Percentiles rank a stretch among this genome's conserved stretches.
These are phyloP conservation scores for Singerocomus inundabilis DNA, from an alignment of 1,284 basidiomycete species.

Conservation along the genomic window DNA sequence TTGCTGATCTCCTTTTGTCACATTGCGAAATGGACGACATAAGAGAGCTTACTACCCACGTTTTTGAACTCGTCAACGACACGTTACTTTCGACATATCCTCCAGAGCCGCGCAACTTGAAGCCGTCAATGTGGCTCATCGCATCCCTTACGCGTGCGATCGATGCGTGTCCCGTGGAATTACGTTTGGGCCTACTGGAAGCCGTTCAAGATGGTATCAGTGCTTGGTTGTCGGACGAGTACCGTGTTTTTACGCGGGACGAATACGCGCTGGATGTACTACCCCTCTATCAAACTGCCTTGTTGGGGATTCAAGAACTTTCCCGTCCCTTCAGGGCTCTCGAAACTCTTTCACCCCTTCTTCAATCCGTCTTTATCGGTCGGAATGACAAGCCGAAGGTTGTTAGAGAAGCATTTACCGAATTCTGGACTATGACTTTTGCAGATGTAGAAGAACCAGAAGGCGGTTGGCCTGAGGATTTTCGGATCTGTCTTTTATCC, in stretches of 20 bases:
- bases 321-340: conserved; percentile 40
- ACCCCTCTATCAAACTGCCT: conserved; percentile 55
- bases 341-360: conserved; percentile 42
- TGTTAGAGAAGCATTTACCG: conserved; percentile 47
- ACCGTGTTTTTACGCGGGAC: conserved; percentile 44
- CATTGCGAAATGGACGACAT: conserved; percentile 50
- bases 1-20: conserved; percentile 59
- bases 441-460: conserved; percentile 39
- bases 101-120: conserved; percentile 51
- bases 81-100: conserved; percentile 64
- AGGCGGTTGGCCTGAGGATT: conserved; percentile 49
- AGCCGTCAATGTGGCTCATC: conserved; percentile 59
- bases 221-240: conserved; percentile 63
- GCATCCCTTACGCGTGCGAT: conserved; percentile 52
- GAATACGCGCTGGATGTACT: conserved; percentile 62
- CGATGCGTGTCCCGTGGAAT: conserved; percentile 50
- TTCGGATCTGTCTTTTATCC: conserved; percentile 40
- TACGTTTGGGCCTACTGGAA: conserved; percentile 46
- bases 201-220: conserved; percentile 53
- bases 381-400: conserved; percentile 43
- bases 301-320: conserved; percentile 49
- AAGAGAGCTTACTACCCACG: conserved; percentile 44
- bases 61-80: conserved; percentile 58
- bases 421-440: conserved; percentile 56
- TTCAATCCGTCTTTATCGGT: conserved; percentile 54